Conservation (phyloP, 371 early-diverging fungal genomes). For the Mortierella sp. region DNA sequence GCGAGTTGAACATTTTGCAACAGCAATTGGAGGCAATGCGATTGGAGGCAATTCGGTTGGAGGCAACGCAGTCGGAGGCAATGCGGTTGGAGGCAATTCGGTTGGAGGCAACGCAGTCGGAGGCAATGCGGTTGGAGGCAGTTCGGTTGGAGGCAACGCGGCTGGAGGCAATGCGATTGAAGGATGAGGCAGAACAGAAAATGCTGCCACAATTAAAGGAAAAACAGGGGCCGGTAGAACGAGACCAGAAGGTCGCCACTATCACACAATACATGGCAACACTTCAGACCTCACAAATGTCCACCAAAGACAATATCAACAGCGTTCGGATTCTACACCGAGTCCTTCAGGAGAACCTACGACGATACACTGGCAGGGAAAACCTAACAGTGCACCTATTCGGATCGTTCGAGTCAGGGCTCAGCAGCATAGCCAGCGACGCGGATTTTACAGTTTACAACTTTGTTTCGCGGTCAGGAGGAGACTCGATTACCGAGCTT, state of each 20-base stretch:
- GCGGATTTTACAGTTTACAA: constrained; percentile 4
- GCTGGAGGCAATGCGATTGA: background rate
- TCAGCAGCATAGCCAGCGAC: background rate
- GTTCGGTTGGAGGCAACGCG: background rate
- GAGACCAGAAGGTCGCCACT: background rate
- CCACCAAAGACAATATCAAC: background rate
- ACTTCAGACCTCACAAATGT: background rate
- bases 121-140: background rate
- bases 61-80: background rate
- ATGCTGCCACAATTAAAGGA: background rate
- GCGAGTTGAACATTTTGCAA: background rate
- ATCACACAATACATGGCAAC: background rate
- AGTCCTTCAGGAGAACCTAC: background rate
- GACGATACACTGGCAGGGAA: background rate
- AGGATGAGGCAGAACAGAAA: background rate
- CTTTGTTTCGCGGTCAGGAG: background rate
- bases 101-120: background rate
- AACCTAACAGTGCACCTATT: background rate
- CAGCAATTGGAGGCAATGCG: background rate
- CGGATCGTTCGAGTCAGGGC: constrained; percentile 4
- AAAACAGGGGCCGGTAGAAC: background rate
- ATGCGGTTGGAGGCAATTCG: background rate
- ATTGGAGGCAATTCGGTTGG: background rate
- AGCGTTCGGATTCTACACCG: background rate
- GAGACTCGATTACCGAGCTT: background rate